Evolutionary conservation across 768 basidiomycete genomes (phyloP).

Genomic region (Boletus pseudo-olivaceus): DNA sequence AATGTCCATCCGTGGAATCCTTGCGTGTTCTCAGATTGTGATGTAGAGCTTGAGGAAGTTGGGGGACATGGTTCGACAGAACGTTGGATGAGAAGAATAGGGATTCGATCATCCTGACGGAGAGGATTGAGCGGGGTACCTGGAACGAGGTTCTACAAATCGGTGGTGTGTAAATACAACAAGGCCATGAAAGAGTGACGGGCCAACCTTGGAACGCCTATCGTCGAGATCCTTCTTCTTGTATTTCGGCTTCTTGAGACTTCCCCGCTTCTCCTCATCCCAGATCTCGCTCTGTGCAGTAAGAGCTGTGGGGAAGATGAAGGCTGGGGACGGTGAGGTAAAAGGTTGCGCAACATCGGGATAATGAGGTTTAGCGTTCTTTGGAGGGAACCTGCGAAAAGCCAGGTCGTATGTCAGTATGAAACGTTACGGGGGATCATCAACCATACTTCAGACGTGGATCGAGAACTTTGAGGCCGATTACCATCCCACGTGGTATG

Average conservation of each 20-base stretch:
- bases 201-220: slow-evolving; percentile 64
- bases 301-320: slow-evolving; percentile 47
- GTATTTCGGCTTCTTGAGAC: slow-evolving; percentile 59
- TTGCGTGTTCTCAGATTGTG: slow-evolving; percentile 29
- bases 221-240: slow-evolving; percentile 84
- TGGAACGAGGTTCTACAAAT: slow-evolving; percentile 64
- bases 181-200: not conserved
- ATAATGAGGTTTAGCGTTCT: slow-evolving; percentile 53
- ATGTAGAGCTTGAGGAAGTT: slow-evolving; percentile 10
- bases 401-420: not conserved
- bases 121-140: slow-evolving; percentile 66
- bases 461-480: slow-evolving; percentile 80
- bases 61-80: slow-evolving; percentile 47
- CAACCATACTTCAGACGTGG: slow-evolving; percentile 74
- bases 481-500: slow-evolving; percentile 68
- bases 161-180: not conserved
- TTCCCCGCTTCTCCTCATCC: slow-evolving; percentile 54
- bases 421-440: not conserved
- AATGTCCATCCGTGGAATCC: slow-evolving; percentile 85
- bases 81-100: slow-evolving; percentile 78
- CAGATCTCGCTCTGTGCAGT: slow-evolving; percentile 73
- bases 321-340: slow-evolving; percentile 28
- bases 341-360: slow-evolving; percentile 26
- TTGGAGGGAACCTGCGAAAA: slow-evolving; percentile 71
- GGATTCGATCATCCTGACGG: slow-evolving; percentile 78